Evolutionary conservation across 2,329 filamentous ascomycete genomes (phyloP).

Genomic region (Aspergillus calidoustus): DNA sequence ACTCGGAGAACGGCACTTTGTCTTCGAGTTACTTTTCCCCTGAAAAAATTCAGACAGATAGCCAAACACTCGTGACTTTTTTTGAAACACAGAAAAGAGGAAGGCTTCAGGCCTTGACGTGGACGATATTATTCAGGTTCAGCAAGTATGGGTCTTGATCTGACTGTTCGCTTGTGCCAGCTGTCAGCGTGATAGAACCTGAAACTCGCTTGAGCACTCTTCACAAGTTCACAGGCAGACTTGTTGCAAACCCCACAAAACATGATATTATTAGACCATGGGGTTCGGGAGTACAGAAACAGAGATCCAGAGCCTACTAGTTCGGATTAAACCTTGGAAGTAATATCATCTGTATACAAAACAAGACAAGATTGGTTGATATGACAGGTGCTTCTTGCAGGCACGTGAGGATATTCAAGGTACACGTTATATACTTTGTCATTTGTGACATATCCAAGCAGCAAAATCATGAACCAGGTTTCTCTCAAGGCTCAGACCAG

Average conservation of each 20-base stretch:
- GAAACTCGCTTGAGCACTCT: background rate
- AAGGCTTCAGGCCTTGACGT: background rate
- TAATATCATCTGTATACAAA: no score
- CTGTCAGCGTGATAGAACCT: background rate
- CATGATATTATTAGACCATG: no score
- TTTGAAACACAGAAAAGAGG: background rate
- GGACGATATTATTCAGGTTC: background rate
- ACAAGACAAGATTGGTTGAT: background rate
- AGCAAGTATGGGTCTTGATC: background rate
- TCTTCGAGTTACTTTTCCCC: background rate
- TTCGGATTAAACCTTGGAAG: no score
- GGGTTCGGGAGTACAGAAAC: no score
- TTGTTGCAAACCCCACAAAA: no score
- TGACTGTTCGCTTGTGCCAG: background rate
- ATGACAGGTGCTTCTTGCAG: background rate
- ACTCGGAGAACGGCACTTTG: background rate
- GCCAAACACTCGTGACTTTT: background rate
- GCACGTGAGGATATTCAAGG: background rate
- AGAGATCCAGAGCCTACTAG: no score
- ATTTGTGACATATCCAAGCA: background rate
- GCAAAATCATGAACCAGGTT: background rate
- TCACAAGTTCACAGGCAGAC: no score
- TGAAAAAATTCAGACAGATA: background rate
- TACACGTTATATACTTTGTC: background rate
- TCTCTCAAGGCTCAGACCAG: constrained; percentile 1